phyloP scores from a whole-genome alignment of 257 asterid species.

The Ballota nigra region DNA sequence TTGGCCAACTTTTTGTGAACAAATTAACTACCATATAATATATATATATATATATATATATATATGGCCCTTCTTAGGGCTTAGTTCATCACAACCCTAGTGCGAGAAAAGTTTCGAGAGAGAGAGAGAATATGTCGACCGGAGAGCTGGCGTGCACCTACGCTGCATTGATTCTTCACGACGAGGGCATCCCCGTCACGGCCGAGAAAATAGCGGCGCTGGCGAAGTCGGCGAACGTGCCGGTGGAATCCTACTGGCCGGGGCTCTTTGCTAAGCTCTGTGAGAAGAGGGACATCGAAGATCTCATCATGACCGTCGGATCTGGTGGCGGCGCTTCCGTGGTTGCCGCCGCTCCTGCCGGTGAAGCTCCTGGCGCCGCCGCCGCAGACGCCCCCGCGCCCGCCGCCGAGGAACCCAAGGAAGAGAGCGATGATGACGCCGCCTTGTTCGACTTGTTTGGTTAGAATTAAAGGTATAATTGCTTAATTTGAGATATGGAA shows the following conservation, averaged over 20 bases:
- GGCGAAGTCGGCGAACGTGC: constrained; percentile 50
- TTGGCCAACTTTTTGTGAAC: too few relatives aligned
- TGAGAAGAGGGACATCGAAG: constrained; percentile 62
- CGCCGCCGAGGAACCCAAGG: constrained; percentile 25
- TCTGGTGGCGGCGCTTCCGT: constrained; percentile 32
- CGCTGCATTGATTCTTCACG: constrained; percentile 60
- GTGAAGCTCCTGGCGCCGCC: constrained; percentile 46
- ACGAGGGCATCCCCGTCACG: constrained; percentile 64
- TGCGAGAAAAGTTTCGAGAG: neutral
- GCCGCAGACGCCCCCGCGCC: constrained; percentile 54
- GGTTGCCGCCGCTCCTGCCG: constrained; percentile 7
- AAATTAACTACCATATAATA: too few relatives aligned
- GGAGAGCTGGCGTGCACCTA: constrained; percentile 69
- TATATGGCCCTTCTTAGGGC: neutral
- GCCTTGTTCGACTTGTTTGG: neutral
- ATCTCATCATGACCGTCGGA: constrained; percentile 54
- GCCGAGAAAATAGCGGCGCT: constrained; percentile 60
- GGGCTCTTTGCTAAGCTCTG: constrained; percentile 60
- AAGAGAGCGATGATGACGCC: neutral
- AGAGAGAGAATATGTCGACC: constrained; percentile 31
- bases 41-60: too few relatives aligned
- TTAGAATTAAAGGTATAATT: neutral
- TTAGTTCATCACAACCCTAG: neutral
- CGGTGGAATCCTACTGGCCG: constrained; percentile 70
- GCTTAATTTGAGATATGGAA: too few relatives aligned